phyloP scores from a whole-genome alignment of 2,329 filamentous ascomycete species.

The Ophiostoma perfectum region DNA sequence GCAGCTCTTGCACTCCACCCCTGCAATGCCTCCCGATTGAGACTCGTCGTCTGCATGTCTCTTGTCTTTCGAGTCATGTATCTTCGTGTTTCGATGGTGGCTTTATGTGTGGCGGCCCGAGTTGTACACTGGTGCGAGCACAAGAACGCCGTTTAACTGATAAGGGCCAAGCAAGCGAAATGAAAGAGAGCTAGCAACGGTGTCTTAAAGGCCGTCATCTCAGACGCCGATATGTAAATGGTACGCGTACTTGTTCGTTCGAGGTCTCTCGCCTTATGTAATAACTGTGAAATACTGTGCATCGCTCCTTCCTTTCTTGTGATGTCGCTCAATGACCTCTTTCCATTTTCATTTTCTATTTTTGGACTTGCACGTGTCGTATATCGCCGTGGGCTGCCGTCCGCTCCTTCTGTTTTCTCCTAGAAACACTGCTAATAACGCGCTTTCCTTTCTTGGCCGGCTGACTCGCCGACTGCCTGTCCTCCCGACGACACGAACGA shows the following conservation, averaged over 20 bases:
- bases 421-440: background rate
- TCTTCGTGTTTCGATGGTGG: too few species aligned
- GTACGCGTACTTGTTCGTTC: background rate
- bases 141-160: slow-evolving; percentile 1
- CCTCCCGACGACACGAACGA: background rate
- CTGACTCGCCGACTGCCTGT: slow-evolving; percentile 4
- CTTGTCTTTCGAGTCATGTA: background rate
- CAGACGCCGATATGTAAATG: background rate
- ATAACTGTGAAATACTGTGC: background rate
- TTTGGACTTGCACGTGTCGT: background rate
- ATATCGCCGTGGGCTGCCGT: background rate
- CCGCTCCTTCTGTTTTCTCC: background rate
- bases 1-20: background rate
- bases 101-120: background rate
- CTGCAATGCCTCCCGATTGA: background rate
- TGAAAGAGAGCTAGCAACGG: background rate
- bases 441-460: slow-evolving; percentile 7
- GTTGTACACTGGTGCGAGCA: background rate
- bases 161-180: background rate
- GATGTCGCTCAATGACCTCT: background rate
- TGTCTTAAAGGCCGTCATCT: slow-evolving; percentile 2
- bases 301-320: slow-evolving; percentile 7
- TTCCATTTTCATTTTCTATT: background rate
- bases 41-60: background rate
- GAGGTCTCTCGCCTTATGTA: background rate